Percentiles rank a stretch among this genome's conserved stretches.
Conservation (phyloP, 805 yeast species). For the Candida xyloterini region DNA sequence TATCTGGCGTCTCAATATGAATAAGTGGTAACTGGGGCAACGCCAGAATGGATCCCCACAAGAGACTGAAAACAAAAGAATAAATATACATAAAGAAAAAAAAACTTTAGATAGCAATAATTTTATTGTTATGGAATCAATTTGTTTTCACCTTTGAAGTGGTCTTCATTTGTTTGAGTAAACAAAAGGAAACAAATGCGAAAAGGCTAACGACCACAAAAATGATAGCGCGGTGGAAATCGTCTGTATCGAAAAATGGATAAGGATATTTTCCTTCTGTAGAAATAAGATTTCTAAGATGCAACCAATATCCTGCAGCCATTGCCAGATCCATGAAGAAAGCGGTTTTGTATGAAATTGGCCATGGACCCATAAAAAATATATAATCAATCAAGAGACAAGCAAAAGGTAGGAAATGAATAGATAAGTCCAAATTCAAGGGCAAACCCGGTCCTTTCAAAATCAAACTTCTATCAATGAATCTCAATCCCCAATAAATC, state of each 20-base stretch:
- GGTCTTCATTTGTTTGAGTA: constrained; percentile 17
- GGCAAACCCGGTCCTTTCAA: constrained; percentile 43
- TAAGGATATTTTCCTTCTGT: constrained; percentile 55
- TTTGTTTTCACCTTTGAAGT: neutral
- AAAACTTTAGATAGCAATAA: neutral
- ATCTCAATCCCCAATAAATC: constrained; percentile 67
- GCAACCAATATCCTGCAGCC: constrained; percentile 51
- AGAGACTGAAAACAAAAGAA: constrained; percentile 1
- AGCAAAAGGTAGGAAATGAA: constrained; percentile 58
- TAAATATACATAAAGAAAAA: constrained; percentile 1
- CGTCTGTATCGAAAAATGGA: constrained; percentile 58
- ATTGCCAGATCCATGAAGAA: constrained; percentile 37
- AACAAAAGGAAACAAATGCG: constrained; percentile 32
- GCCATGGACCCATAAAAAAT: constrained; percentile 47
- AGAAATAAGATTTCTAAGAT: constrained; percentile 47
- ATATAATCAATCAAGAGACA: constrained; percentile 55
- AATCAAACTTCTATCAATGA: constrained; percentile 50
- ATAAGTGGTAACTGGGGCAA: constrained; percentile 5
- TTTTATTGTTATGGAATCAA: neutral
- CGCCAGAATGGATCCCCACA: neutral
- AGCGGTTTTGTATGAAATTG: constrained; percentile 35
- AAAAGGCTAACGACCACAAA: constrained; percentile 44
- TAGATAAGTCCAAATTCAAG: constrained; percentile 47
- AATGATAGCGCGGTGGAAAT: constrained; percentile 42
- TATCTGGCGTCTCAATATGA: neutral